These are phyloP conservation scores for Wickerhamiella brachini DNA, from an alignment of 805 yeast species.

Conservation along the genomic window DNA sequence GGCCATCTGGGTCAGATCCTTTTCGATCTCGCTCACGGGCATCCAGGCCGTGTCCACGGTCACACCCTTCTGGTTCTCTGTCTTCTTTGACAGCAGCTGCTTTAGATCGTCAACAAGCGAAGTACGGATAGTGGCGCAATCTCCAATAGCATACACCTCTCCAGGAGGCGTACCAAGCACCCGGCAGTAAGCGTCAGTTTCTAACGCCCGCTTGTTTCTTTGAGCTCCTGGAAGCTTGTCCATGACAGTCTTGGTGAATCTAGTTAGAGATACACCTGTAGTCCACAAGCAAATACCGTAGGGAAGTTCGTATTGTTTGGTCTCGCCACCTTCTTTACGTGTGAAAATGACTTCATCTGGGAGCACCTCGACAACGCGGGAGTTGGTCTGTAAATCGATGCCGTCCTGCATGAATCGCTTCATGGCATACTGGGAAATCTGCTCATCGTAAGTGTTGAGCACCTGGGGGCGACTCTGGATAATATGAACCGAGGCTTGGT, in stretches of 20 bases:
- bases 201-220: slow-evolving; percentile 55
- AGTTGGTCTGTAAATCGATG: slow-evolving; percentile 48
- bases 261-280: slow-evolving; percentile 58
- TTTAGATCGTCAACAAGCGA: slow-evolving; percentile 44
- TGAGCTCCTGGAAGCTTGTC: slow-evolving; percentile 35
- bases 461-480: slow-evolving; percentile 57
- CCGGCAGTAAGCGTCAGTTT: slow-evolving; percentile 59
- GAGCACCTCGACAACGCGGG: slow-evolving; percentile 46
- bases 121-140: slow-evolving; percentile 53
- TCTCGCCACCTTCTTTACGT: slow-evolving; percentile 30
- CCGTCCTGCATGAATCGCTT: slow-evolving; percentile 48
- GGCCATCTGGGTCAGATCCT: slow-evolving; percentile 10
- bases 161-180: slow-evolving; percentile 56
- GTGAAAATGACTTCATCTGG: slow-evolving; percentile 46
- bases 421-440: slow-evolving; percentile 51
- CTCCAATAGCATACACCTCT: slow-evolving; percentile 60
- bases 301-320: slow-evolving; percentile 36
- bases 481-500: slow-evolving; percentile 51
- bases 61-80: slow-evolving; percentile 28
- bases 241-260: slow-evolving; percentile 43
- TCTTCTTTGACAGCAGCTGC: slow-evolving; percentile 31
- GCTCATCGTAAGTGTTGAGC: slow-evolving; percentile 53
- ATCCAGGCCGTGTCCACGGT: slow-evolving; percentile 18
- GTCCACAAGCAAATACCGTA: slow-evolving; percentile 65
- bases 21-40: slow-evolving; percentile 9